Evolutionary conservation across 2,329 filamentous ascomycete species (phyloP).

Genomic region (Sporothrix brasiliensis): DNA sequence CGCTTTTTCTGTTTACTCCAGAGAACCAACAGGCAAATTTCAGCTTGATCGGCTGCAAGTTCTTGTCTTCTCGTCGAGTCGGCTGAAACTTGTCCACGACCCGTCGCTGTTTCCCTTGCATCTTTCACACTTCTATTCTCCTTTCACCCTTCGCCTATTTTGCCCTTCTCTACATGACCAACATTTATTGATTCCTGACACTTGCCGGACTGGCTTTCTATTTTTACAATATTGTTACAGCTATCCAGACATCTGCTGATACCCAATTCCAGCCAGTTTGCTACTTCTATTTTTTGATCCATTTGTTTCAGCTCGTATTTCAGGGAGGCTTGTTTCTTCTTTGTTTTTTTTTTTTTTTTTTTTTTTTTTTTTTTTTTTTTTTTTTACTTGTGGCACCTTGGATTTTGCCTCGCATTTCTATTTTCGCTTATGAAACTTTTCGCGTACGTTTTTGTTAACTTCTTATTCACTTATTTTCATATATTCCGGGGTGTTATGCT

Average conservation of each 20-base stretch:
- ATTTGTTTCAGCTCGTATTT: conserved; percentile 10
- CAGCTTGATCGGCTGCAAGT: background rate
- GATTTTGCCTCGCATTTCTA: background rate
- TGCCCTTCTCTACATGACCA: background rate
- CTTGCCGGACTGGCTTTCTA: background rate
- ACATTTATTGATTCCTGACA: conserved; percentile 1
- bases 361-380: background rate
- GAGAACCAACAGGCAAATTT: background rate
- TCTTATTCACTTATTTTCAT: background rate
- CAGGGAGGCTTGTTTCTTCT: background rate
- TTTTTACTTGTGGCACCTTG: background rate
- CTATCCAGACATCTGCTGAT: background rate
- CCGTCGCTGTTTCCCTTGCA: background rate
- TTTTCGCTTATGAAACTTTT: conserved; percentile 8
- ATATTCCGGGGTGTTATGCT: background rate
- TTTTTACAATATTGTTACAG: conserved; percentile 9
- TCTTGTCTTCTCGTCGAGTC: background rate
- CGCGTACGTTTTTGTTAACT: too few species aligned
- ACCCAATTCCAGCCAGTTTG: background rate
- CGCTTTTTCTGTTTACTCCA: background rate
- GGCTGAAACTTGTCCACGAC: conserved; percentile 7
- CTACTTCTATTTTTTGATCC: background rate
- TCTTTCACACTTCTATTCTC: background rate
- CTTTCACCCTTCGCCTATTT: background rate
- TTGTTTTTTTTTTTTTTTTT: too few species aligned